phyloP scores from a whole-genome alignment of 176 grass and related monocot genomes.

The Bonia amplexicaulis region DNA sequence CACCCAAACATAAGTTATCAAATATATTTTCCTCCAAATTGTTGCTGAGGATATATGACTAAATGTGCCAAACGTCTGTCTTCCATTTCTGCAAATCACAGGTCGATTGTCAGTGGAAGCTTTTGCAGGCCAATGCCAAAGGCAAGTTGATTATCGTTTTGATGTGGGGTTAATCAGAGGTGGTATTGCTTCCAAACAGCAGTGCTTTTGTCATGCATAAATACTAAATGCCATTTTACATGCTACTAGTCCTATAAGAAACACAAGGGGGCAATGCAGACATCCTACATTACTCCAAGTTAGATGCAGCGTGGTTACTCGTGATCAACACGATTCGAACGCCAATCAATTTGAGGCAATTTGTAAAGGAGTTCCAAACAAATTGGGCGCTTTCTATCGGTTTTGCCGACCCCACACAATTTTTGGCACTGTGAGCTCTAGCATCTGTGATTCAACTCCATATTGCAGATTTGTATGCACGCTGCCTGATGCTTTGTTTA shows the following conservation, averaged over 20 bases:
- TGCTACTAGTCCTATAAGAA: background rate
- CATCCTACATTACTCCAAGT: background rate
- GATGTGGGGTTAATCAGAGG: background rate
- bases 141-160: constrained; percentile 6
- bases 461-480: background rate
- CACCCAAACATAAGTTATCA: background rate
- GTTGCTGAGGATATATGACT: background rate
- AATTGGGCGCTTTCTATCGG: constrained; percentile 46
- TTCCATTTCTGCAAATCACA: background rate
- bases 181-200: background rate
- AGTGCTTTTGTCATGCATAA: background rate
- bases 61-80: background rate
- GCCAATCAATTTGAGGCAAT: background rate
- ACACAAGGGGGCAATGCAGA: background rate
- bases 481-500: background rate
- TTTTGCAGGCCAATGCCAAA: background rate
- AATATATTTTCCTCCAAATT: background rate
- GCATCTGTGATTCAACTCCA: background rate
- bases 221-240: background rate
- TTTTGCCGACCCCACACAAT: constrained; percentile 84
- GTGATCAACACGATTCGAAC: background rate
- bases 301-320: background rate
- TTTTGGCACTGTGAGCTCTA: constrained; percentile 63
- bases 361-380: background rate
- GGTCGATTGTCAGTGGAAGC: background rate